phyloP scores from a whole-genome alignment of 768 basidiomycete species.

The Phlegmacium glaucopus region DNA sequence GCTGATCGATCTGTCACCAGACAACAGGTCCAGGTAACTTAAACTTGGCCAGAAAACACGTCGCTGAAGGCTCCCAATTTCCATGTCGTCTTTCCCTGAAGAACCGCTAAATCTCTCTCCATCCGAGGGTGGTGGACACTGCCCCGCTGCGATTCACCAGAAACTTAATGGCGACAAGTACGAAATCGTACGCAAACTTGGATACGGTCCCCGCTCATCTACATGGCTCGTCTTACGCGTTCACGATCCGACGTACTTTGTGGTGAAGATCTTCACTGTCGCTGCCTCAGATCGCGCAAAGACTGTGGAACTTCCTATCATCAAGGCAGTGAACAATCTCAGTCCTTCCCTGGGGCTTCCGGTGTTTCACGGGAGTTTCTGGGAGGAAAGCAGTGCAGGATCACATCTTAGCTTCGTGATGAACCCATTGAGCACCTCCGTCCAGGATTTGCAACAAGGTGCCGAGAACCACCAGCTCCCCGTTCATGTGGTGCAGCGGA shows the following conservation, averaged over 20 bases:
- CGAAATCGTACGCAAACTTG: conserved; percentile 16
- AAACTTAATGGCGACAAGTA: conserved; percentile 10
- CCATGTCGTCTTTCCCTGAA: conserved; percentile 13
- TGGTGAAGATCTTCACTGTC: conserved; percentile 14
- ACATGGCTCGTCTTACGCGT: conserved; percentile 12
- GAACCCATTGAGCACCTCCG: conserved; percentile 5
- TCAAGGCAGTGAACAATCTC: conserved; percentile 3
- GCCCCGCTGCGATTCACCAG: conserved; percentile 11
- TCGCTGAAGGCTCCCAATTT: no score
- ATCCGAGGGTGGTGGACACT: conserved; percentile 12
- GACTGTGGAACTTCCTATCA: conserved; percentile 8
- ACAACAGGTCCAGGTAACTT: no score
- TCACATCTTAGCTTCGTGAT: conserved; percentile 11
- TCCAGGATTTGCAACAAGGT: conserved; percentile 2
- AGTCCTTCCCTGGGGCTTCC: conserved; percentile 1
- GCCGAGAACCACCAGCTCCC: conserved; percentile 7
- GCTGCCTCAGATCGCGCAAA: conserved; percentile 9
- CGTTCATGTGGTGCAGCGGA: conserved; percentile 11
- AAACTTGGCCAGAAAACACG: no score
- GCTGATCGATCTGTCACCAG: no score
- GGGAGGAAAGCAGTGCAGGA: conserved; percentile 9
- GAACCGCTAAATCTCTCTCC: conserved; percentile 14
- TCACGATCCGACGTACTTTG: conserved; percentile 5
- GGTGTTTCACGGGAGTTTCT: conserved; percentile 5
- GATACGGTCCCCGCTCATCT: conserved; percentile 14